phyloP scores from a whole-genome alignment of 352 stramenopile species.

The Globisporangium splendens region DNA sequence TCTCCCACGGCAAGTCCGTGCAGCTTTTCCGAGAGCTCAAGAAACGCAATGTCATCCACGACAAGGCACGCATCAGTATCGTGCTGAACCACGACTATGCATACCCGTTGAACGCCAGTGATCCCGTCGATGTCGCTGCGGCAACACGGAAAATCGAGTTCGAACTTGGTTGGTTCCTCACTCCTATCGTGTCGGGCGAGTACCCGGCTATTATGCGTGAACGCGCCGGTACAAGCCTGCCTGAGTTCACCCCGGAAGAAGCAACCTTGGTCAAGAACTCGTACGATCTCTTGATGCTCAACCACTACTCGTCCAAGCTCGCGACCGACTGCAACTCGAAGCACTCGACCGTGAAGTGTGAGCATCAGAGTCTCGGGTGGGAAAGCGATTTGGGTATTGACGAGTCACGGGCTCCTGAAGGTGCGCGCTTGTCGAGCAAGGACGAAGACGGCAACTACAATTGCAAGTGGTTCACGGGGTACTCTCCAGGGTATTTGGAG shows the following conservation, averaged over 20 bases:
- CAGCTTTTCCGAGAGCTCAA: constrained; percentile 84
- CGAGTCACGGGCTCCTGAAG: constrained; percentile 43
- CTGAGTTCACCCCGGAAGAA: constrained; percentile 82
- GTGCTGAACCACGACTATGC: constrained; percentile 82
- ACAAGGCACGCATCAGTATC: constrained; percentile 87
- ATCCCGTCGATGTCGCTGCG: constrained; percentile 45
- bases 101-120: constrained; percentile 68
- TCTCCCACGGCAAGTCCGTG: constrained; percentile 88
- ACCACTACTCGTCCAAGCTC: constrained; percentile 83
- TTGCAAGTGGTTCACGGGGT: constrained; percentile 41
- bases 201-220: constrained; percentile 91
- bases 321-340: constrained; percentile 46
- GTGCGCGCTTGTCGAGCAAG: constrained; percentile 44
- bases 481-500: constrained; percentile 48
- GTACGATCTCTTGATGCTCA: constrained; percentile 94
- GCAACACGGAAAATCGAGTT: constrained; percentile 88
- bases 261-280: constrained; percentile 75
- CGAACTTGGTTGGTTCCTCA: constrained; percentile 90
- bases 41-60: constrained; percentile 20
- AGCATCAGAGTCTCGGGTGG: constrained; percentile 32
- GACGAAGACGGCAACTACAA: constrained; percentile 21
- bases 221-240: constrained; percentile 70
- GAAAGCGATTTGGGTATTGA: constrained; percentile 49
- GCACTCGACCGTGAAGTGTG: constrained; percentile 30
- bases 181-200: constrained; percentile 88